phyloP scores from a whole-genome alignment of 2,329 filamentous ascomycete species.

The Colletotrichum navitas region DNA sequence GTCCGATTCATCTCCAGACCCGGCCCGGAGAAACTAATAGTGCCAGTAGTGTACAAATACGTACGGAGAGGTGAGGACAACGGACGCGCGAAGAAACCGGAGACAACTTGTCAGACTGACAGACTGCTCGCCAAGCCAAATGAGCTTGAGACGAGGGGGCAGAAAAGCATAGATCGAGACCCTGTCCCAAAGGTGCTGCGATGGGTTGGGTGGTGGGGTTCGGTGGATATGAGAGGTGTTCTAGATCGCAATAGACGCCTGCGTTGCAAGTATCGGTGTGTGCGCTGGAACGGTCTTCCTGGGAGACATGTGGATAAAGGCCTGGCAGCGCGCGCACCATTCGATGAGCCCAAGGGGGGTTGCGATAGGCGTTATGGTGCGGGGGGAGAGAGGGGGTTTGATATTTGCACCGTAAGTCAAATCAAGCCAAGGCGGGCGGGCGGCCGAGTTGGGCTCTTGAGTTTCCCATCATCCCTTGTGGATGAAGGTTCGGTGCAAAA shows the following conservation, averaged over 20 bases:
- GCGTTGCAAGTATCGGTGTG: slow-evolving; percentile 39
- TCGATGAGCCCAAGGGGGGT: neutral
- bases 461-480: neutral
- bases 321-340: neutral
- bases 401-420: neutral
- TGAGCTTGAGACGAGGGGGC: neutral
- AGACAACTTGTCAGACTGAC: slow-evolving; percentile 7
- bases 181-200: slow-evolving; percentile 4
- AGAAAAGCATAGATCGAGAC: slow-evolving; percentile 14
- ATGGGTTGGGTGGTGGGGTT: neutral
- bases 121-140: neutral
- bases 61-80: neutral
- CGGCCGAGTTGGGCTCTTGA: neutral
- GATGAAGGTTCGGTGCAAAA: neutral
- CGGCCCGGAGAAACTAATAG: slow-evolving; percentile 24
- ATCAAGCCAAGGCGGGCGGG: neutral
- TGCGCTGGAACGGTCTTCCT: slow-evolving; percentile 29
- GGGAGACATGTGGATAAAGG: slow-evolving; percentile 12
- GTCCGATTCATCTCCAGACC: slow-evolving; percentile 2
- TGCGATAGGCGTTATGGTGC: slow-evolving; percentile 24
- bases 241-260: slow-evolving; percentile 37
- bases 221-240: slow-evolving; percentile 26
- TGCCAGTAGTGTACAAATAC: neutral
- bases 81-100: slow-evolving; percentile 3
- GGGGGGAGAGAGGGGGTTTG: slow-evolving; percentile 24